These are phyloP conservation scores for Trichosporon ovoides DNA, from an alignment of 1,284 basidiomycete genomes.

Conservation along the genomic window DNA sequence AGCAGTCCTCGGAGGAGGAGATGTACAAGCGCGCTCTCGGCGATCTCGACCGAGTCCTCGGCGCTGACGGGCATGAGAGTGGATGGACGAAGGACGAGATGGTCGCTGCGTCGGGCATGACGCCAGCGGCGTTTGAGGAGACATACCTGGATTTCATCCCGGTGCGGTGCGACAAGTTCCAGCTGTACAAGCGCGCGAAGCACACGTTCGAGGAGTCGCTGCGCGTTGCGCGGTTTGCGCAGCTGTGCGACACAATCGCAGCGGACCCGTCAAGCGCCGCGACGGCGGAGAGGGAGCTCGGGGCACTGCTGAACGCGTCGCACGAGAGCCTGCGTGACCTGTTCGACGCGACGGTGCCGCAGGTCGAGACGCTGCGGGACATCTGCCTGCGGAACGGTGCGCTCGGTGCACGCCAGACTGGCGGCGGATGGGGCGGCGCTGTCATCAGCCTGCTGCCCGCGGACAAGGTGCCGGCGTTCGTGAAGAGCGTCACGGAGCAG, in stretches of 20 bases:
- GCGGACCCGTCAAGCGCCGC: slow-evolving; percentile 23
- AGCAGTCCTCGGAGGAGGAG: slow-evolving; percentile 35
- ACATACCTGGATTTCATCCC: slow-evolving; percentile 67
- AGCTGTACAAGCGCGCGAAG: slow-evolving; percentile 69
- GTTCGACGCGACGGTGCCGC: slow-evolving; percentile 72
- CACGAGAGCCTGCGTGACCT: slow-evolving; percentile 63
- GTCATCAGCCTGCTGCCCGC: slow-evolving; percentile 75
- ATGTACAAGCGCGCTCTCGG: slow-evolving; percentile 17
- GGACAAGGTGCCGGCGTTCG: slow-evolving; percentile 62
- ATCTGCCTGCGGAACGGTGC: slow-evolving; percentile 63
- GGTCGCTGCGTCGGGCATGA: slow-evolving; percentile 61
- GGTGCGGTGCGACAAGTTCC: slow-evolving; percentile 70
- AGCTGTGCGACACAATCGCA: slow-evolving; percentile 56
- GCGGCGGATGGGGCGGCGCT: slow-evolving; percentile 87
- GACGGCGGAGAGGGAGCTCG: slow-evolving; percentile 50
- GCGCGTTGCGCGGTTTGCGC: slow-evolving; percentile 69
- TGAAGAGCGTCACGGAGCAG: slow-evolving; percentile 56
- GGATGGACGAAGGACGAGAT: slow-evolving; percentile 58
- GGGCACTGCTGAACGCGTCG: slow-evolving; percentile 69
- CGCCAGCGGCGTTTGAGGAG: slow-evolving; percentile 56
- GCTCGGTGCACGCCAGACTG: slow-evolving; percentile 58
- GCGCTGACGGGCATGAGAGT: slow-evolving; percentile 26
- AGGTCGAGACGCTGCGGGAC: slow-evolving; percentile 63
- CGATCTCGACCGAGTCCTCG: slow-evolving; percentile 22
- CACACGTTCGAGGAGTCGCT: slow-evolving; percentile 72